Conservation (phyloP, 495 filamentous ascomycete species). For the Daldinia bambusicola region DNA sequence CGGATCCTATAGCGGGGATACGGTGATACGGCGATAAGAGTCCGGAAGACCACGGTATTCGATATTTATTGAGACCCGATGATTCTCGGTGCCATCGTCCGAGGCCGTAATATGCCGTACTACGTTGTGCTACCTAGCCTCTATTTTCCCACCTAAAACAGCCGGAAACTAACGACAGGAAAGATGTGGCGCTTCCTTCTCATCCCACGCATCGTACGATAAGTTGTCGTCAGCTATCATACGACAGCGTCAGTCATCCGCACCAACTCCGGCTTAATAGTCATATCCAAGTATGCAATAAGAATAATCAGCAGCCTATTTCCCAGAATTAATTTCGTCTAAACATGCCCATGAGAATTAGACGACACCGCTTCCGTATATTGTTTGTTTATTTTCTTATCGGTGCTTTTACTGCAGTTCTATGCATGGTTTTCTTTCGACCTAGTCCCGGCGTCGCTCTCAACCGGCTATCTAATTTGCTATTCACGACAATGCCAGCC, state of each 20-base stretch:
- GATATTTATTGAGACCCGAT: neutral
- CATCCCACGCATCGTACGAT: slow-evolving; percentile 39
- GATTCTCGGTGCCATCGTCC: neutral
- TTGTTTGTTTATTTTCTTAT: slow-evolving; percentile 36
- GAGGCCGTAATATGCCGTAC: neutral
- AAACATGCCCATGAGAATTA: slow-evolving; percentile 29
- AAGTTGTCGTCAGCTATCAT: slow-evolving; percentile 39
- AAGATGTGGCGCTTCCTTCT: slow-evolving; percentile 22
- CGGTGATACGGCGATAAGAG: neutral
- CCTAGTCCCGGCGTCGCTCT: slow-evolving; percentile 13
- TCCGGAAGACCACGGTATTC: neutral
- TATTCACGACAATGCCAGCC: slow-evolving; percentile 19
- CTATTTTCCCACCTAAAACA: neutral
- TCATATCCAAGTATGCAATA: slow-evolving; percentile 6
- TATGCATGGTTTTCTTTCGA: slow-evolving; percentile 42
- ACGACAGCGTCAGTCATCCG: slow-evolving; percentile 23
- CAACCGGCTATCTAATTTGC: slow-evolving; percentile 9
- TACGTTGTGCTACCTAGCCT: neutral
- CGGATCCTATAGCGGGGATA: neutral
- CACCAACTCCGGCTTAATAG: slow-evolving; percentile 17
- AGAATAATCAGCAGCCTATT: slow-evolving; percentile 13
- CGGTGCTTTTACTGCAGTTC: slow-evolving; percentile 40
- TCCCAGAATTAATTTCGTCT: slow-evolving; percentile 3
- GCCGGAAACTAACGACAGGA: slow-evolving; percentile 14
- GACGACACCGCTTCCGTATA: slow-evolving; percentile 37